Evolutionary conservation across 805 yeast species (phyloP).

Genomic region (Candida maris): DNA sequence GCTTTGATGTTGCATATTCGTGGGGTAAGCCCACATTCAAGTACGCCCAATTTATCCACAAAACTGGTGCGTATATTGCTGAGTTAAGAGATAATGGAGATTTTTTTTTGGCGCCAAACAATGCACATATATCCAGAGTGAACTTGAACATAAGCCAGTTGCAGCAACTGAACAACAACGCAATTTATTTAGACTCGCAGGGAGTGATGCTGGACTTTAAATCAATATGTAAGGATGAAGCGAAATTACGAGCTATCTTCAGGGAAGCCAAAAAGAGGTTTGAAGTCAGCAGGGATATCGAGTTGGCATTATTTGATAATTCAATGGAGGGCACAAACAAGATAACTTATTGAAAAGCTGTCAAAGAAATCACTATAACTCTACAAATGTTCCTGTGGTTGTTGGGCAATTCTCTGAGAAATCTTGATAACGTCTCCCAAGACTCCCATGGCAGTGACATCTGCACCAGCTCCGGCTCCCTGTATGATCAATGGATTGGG

Average conservation of each 20-base stretch:
- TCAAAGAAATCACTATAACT: too few species aligned
- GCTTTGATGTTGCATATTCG: constrained; percentile 71
- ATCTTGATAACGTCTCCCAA: constrained; percentile 89
- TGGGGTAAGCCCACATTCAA: constrained; percentile 88
- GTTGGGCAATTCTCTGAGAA: constrained; percentile 71
- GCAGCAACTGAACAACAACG: constrained; percentile 21
- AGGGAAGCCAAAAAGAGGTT: constrained; percentile 53
- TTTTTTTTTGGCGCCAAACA: constrained; percentile 81
- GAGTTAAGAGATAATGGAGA: constrained; percentile 79
- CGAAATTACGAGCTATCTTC: constrained; percentile 48
- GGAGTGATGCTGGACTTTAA: constrained; percentile 68
- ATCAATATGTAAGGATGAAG: constrained; percentile 53
- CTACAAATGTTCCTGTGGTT: constrained; percentile 2
- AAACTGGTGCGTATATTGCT: constrained; percentile 84
- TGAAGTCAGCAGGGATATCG: constrained; percentile 34
- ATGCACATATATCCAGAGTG: constrained; percentile 72
- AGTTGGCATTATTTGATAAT: constrained; percentile 23
- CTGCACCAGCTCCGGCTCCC: constrained; percentile 94
- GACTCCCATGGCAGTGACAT: constrained; percentile 74
- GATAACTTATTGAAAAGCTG: too few species aligned
- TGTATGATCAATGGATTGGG: constrained; percentile 90
- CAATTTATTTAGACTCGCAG: constrained; percentile 59
- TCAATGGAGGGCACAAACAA: background rate
- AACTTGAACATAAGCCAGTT: constrained; percentile 41
- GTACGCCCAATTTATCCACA: constrained; percentile 86